Percentiles rank a stretch among this genome's conserved stretches.
Evolutionary conservation across 2,329 filamentous ascomycete genomes (phyloP).

Genomic region (Eutypa lata): DNA sequence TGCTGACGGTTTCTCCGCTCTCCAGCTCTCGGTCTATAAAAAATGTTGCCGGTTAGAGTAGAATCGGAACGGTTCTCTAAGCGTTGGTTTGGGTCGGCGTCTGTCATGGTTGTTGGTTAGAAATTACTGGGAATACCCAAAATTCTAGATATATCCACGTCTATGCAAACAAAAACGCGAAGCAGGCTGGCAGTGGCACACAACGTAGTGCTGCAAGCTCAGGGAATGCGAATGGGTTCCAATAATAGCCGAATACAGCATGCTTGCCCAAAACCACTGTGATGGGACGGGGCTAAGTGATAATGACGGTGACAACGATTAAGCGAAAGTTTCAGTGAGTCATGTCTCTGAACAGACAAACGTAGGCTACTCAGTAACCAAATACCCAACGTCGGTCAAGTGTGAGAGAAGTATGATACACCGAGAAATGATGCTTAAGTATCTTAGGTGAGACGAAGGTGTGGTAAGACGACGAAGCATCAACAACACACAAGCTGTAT

Average conservation of each 20-base stretch:
- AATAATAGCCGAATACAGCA: background rate
- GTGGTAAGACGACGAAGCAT: background rate
- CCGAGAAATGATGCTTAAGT: background rate
- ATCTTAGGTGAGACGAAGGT: background rate
- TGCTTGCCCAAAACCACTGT: background rate
- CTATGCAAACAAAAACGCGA: background rate
- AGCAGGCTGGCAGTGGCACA: background rate
- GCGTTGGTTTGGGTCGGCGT: constrained; percentile 11
- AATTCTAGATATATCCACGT: background rate
- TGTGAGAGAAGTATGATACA: background rate
- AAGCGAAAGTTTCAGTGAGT: background rate
- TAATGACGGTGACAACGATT: background rate
- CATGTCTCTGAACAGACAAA: background rate
- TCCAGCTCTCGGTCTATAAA: constrained; percentile 24
- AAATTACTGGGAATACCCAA: background rate
- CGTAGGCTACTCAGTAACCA: background rate
- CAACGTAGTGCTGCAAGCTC: background rate
- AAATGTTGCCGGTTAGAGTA: constrained; percentile 22
- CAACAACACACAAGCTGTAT: background rate
- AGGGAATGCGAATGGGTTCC: background rate
- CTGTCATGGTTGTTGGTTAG: constrained; percentile 29
- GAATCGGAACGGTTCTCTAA: constrained; percentile 5
- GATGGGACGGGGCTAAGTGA: background rate
- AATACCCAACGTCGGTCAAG: background rate
- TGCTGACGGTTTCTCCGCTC: constrained; percentile 19